Evolutionary conservation across 2,329 filamentous ascomycete species (phyloP), one percentile per base, ranked within the genome.

Genomic region (Neonectria neomacrospora): DNA sequence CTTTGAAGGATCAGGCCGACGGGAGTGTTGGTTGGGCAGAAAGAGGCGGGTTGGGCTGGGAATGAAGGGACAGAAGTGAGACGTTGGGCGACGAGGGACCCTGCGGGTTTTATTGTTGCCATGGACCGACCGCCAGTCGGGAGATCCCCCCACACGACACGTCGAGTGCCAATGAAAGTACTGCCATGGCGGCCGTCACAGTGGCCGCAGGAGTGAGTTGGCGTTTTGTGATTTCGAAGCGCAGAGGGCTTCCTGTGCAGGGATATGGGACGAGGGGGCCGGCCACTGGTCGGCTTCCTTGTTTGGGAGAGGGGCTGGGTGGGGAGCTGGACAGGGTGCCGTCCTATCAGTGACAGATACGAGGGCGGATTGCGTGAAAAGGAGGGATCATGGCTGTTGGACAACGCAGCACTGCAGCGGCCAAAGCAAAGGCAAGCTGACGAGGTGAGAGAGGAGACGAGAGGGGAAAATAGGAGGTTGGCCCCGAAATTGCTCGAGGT

Each of bases 41-140:
- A 77, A 80, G 65, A 66, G 70, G 70, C 64, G 66, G 63, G 73
- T 78, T 78, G 77, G 79, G 79, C 75, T 79, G 76, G 59, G 77
- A 78, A 73, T 73, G 65, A 71, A 67, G 68, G 72, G 71, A 60
- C 58, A 73, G 71, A 69, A 72, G 67, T 53, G 63, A 65, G 22
- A 74, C 37, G 75, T 80, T 77, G 77, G 78, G 79, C 78, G 74
- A 76, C 71, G 76, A 79, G 81, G 82, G 81, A 79, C 78, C 75
- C 74, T 77, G 79, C 79, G 80, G 81, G 79, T 84, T 85, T 85
- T 85, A 85, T 78, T 73, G 72, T 78, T 70, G 68, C 74, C 64
- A 64, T 71, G 66, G 71, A 72, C 73, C 71, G 74, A 77, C 69
- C 54, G 69, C 22, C 64, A 69, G 60, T 61, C 63, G 61, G 41